These are phyloP conservation scores for Stephanodiscus minutulus DNA, from an alignment of 108 stramenopile species.

Conservation along the genomic window DNA sequence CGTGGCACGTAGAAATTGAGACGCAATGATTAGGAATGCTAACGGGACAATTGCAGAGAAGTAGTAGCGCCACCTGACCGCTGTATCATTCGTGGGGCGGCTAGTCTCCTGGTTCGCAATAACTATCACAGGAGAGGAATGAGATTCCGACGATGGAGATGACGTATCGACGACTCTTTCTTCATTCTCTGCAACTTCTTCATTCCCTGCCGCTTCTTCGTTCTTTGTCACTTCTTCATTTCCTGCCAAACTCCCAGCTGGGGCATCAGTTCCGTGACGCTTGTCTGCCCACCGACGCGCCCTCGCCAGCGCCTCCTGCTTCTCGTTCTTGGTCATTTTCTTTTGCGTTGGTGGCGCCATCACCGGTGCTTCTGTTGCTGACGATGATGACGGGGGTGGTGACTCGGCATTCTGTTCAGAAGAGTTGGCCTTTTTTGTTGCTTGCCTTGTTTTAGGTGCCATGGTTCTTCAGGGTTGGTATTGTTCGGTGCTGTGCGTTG, in stretches of 20 bases:
- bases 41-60: slow-evolving; percentile 19
- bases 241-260: background rate
- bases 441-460: background rate
- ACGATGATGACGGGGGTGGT: background rate
- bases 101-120: background rate
- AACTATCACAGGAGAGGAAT: background rate
- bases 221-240: background rate
- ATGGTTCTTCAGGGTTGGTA: background rate
- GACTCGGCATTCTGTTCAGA: background rate
- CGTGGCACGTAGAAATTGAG: slow-evolving; percentile 32
- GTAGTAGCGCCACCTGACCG: slow-evolving; percentile 9
- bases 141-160: background rate
- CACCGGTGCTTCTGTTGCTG: background rate
- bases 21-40: slow-evolving; percentile 24
- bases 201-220: background rate
- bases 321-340: background rate
- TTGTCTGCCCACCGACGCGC: background rate
- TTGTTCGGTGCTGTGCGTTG: background rate
- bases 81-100: background rate
- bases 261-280: background rate
- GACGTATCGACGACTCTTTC: background rate
- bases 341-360: background rate
- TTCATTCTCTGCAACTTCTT: background rate
- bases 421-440: background rate
- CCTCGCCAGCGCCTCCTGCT: background rate